Base-by-base conservation (phyloP, 768 basidiomycete genomes). In the Serendipita sp. region DNA sequence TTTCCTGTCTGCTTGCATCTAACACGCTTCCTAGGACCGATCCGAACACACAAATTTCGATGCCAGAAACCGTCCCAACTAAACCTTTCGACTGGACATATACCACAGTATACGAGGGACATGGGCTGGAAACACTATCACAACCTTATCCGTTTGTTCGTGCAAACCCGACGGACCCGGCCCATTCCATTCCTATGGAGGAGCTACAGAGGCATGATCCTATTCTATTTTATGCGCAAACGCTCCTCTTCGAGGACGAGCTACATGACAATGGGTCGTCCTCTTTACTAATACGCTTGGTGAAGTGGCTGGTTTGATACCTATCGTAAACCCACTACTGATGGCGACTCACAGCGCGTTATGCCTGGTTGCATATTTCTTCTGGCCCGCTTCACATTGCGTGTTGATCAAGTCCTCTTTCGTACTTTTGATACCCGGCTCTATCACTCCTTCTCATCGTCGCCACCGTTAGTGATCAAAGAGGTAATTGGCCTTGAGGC, bases 51-150 rank as follows among this genome's bases (percentile, higher is more conserved):
- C 74, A 72, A 46, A 73, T 83, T 11, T 83, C 86, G 0, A 82
- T 89, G 76, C 88, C 89, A 2, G 73, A 80, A 67, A 88, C 88
- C 3, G 81, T 85, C 24, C 72, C 80, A 0, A 86, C 91, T 5
- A 96, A 94, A 69, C 88, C 86, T 0, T 97, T 90, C 73, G 96
- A 99, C 71, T 98, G 96, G 96, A 99, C 96, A 10, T 98, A 96
- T 73, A 96, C 94, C 2, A 90, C 92, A 1, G 84, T 80, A 2
- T 93, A 97, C 69, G 70, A 84, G 0, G 96, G 95, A 0, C 84
- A 86, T 68, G 69, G 44, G 44, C 15, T 41, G 45, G 18, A 65
- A 44, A 66, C 56, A 8, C 18, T 60, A 69, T 1, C 35, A 67
- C 13, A 60, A 65, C 18, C 66, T 73, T 0, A 69, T 70, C 16